Evolutionary conservation across 2,329 filamentous ascomycete species (phyloP).

Genomic region (Mycosphaerelloides madeirae): DNA sequence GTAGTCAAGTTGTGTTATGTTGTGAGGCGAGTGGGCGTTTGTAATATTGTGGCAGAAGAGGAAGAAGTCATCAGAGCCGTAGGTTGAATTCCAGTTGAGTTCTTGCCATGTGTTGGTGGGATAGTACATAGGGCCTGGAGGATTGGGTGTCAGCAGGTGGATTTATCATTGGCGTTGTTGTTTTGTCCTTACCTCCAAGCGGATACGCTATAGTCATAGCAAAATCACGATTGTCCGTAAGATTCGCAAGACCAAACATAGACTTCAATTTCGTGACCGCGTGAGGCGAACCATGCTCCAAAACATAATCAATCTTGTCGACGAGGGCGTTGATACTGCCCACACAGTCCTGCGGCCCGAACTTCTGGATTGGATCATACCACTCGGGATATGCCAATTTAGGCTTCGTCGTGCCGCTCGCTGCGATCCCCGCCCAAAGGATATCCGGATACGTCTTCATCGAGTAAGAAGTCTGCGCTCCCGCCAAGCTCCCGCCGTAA

Average conservation of each 20-base stretch:
- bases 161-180: not conserved
- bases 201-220: constrained; percentile 44
- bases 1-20: constrained; percentile 44
- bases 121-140: constrained; percentile 34
- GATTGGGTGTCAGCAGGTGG: not conserved
- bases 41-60: constrained; percentile 51
- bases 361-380: constrained; percentile 55
- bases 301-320: constrained; percentile 52
- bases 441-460: constrained; percentile 54
- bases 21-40: constrained; percentile 41
- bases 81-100: constrained; percentile 45
- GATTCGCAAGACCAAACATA: constrained; percentile 47
- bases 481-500: constrained; percentile 44
- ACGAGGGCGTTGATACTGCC: constrained; percentile 53
- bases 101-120: constrained; percentile 52
- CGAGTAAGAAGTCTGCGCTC: constrained; percentile 43
- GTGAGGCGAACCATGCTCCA: constrained; percentile 39
- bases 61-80: constrained; percentile 47
- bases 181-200: constrained; percentile 7
- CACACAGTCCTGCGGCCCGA: constrained; percentile 57
- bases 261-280: constrained; percentile 47
- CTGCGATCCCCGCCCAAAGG: constrained; percentile 76
- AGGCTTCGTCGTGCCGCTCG: constrained; percentile 69
- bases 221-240: constrained; percentile 52
- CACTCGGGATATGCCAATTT: constrained; percentile 67